A percentile compares a stretch with the other conserved stretches of the same genome.
phyloP scores from a whole-genome alignment of 768 basidiomycete genomes.

The Leccinellum rugosiceps region DNA sequence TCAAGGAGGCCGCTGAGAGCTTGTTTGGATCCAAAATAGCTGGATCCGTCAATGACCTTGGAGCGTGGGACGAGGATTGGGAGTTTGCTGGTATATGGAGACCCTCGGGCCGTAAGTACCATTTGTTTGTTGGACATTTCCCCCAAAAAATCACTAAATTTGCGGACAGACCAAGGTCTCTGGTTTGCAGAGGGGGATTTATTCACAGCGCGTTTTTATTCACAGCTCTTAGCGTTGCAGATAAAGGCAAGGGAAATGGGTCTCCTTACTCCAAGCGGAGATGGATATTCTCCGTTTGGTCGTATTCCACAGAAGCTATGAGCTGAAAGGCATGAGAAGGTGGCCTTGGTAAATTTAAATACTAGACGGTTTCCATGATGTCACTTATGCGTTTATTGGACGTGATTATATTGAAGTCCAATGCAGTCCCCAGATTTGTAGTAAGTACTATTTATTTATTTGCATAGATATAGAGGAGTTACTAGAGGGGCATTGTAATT shows the following conservation, averaged over 20 bases:
- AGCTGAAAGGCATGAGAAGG: neutral
- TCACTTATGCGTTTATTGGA: neutral
- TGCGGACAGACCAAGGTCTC: neutral
- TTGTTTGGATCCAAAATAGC: slow-evolving; percentile 1
- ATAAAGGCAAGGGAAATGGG: slow-evolving; percentile 1
- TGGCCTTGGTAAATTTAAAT: neutral
- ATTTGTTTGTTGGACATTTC: neutral
- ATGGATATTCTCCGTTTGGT: neutral
- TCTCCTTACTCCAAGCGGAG: neutral
- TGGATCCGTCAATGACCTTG: slow-evolving; percentile 8
- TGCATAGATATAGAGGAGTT: too few relatives aligned
- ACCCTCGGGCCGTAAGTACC: slow-evolving; percentile 5
- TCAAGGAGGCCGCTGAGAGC: neutral
- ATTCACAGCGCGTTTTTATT: slow-evolving; percentile 1
- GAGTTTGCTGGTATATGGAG: slow-evolving; percentile 11
- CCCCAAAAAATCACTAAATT: neutral
- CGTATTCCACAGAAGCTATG: neutral
- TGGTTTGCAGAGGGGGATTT: slow-evolving; percentile 4
- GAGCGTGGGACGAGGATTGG: slow-evolving; percentile 7
- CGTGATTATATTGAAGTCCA: too few relatives aligned
- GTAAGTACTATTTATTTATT: too few relatives aligned
- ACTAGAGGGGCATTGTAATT: too few relatives aligned
- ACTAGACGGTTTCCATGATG: neutral
- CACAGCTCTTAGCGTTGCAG: slow-evolving; percentile 1
- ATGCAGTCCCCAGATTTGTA: too few relatives aligned